Evolutionary conservation across 2,329 filamentous ascomycete genomes (phyloP).

Genomic region (Nemania diffusa): DNA sequence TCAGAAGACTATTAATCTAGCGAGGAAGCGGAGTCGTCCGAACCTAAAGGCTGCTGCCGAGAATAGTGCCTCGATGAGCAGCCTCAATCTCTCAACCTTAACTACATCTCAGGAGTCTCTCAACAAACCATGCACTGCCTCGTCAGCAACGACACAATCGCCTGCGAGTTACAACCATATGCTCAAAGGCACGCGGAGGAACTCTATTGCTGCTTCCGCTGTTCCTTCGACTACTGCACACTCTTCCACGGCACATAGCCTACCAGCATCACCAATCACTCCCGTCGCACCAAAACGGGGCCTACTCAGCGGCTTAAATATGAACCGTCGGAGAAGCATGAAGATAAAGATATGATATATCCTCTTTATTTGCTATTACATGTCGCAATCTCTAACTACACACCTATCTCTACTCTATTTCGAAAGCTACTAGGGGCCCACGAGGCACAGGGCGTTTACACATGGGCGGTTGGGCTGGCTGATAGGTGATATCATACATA

Average conservation of each 20-base stretch:
- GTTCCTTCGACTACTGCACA: constrained; percentile 32
- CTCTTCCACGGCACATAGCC: constrained; percentile 40
- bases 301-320: constrained; percentile 51
- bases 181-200: constrained; percentile 57
- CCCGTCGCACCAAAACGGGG: constrained; percentile 45
- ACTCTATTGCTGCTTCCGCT: constrained; percentile 47
- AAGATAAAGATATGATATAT: constrained; percentile 43
- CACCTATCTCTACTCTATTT: constrained; percentile 28
- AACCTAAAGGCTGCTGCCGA: constrained; percentile 52
- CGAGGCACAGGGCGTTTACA: constrained; percentile 32
- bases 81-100: constrained; percentile 35
- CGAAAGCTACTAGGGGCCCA: constrained; percentile 8
- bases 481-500: constrained; percentile 28
- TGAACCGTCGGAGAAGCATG: constrained; percentile 55
- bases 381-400: constrained; percentile 12
- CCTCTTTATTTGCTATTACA: constrained; percentile 2
- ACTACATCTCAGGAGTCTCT: constrained; percentile 48
- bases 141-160: constrained; percentile 42
- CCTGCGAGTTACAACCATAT: constrained; percentile 62
- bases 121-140: constrained; percentile 43
- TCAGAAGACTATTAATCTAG: constrained; percentile 63
- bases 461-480: constrained; percentile 17
- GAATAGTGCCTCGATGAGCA: constrained; percentile 47
- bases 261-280: constrained; percentile 28
- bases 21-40: constrained; percentile 65